Evolutionary conservation across 2,329 filamentous ascomycete species (phyloP), one percentile per base, ranked within the genome.

Genomic region (Phaeoacremonium minimum): DNA sequence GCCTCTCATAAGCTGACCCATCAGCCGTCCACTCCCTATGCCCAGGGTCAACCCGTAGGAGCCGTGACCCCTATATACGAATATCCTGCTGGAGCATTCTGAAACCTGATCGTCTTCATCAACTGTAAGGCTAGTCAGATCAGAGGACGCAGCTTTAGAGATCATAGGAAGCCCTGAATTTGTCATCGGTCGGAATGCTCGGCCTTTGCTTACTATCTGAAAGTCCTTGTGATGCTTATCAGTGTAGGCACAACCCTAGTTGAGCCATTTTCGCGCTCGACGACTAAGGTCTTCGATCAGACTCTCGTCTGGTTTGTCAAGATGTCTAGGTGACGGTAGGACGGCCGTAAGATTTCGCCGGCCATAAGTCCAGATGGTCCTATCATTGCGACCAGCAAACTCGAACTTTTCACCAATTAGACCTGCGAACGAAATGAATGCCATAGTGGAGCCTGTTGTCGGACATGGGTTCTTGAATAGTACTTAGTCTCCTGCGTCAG

Each of bases 41-140:
- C 15, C 33, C 6, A 35, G 20, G 9, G 33, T 35, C 33, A 35
- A 19, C 16, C 20, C 33, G 4, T 30, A 35, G 8, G 26, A 35
- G 13, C 26, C 26, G n/a, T 35, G 33, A 19, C 33, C 33, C 20
- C 16, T 19, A 15, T 28, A 35, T 19, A 35, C 9, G 11, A 17
- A 19, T 4, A 35, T 18, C 7, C 8, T 3, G 11, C 22, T 29
- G 15, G 15, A 6, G 22, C 9, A 6, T 4, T n/a, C 15, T n/a
- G 1, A 20, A 28, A 7, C 14, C 11, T 18, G 18, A n/a, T n/a
- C n/a, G n/a, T 5, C 15, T 5, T 22, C 12, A 16, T 15, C n/a
- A 13, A 15, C 16, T 12, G 6, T 12, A 29, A 15, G 12, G 16
- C 33, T 19, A 5, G 14, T 15, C 15, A 30, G 13, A 6, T 18